A percentile compares a stretch with the other conserved stretches of the same genome.
These are phyloP conservation scores for Xylaria castorea DNA, from an alignment of 495 filamentous ascomycete species.

Conservation along the genomic window DNA sequence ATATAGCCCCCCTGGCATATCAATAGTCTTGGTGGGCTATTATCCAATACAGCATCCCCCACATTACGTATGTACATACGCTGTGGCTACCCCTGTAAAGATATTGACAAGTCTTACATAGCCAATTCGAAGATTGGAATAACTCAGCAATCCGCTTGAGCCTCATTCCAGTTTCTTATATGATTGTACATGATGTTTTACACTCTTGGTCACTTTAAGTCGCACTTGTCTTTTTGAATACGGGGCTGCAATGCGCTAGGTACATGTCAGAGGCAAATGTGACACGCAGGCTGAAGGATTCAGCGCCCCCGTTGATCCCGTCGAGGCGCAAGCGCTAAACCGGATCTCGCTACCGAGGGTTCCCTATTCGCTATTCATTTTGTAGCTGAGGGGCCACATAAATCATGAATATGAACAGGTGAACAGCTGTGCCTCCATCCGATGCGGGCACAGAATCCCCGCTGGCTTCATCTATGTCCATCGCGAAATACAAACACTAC, in stretches of 20 bases:
- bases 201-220: background rate
- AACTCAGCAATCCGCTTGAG: background rate
- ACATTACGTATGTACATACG: background rate
- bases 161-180: background rate
- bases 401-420: background rate
- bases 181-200: constrained; percentile 3
- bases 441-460: constrained; percentile 5
- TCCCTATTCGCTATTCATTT: background rate
- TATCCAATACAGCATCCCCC: constrained; percentile 1
- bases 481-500: constrained; percentile 3
- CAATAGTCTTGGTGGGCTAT: background rate
- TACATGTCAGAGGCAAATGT: background rate
- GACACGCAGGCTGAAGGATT: constrained; percentile 19
- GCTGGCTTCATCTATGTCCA: background rate
- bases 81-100: background rate
- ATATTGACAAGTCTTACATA: background rate
- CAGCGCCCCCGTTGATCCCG: constrained; percentile 9
- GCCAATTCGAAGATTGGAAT: background rate
- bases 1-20: background rate
- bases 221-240: background rate
- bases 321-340: constrained; percentile 37
- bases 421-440: background rate
- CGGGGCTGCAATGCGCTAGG: background rate
- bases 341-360: constrained; percentile 38
- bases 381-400: constrained; percentile 17